phyloP scores from a whole-genome alignment of 2,329 filamentous ascomycete genomes.

The Tolypocladium tundrense region DNA sequence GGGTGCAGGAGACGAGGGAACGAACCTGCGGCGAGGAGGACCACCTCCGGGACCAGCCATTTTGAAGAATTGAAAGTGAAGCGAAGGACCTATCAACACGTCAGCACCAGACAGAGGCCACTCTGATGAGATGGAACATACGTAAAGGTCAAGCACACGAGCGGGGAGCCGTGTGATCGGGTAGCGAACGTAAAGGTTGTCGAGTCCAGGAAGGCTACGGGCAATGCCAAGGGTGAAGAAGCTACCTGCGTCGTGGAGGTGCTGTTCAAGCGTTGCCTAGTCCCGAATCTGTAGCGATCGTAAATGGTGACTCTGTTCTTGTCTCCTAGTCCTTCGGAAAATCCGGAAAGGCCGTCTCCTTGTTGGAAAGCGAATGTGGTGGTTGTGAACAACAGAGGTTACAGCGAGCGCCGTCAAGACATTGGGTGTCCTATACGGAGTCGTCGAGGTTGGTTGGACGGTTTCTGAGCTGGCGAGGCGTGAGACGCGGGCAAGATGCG shows the following conservation, averaged over 20 bases:
- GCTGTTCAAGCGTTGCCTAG: background rate
- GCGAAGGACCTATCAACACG: background rate
- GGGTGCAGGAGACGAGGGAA: slow-evolving; percentile 6
- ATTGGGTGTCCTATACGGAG: background rate
- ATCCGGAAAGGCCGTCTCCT: background rate
- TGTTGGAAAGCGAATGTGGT: slow-evolving; percentile 22
- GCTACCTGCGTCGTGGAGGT: background rate
- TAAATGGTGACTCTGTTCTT: background rate
- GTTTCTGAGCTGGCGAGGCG: background rate
- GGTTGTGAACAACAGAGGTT: slow-evolving; percentile 11
- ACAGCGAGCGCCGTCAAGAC: background rate
- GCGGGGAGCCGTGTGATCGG: slow-evolving; percentile 15
- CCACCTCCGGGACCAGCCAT: slow-evolving; percentile 95
- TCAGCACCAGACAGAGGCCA: background rate
- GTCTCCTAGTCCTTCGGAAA: background rate
- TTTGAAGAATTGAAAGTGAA: slow-evolving; percentile 15
- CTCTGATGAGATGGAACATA: slow-evolving; percentile 10
- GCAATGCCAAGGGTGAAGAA: background rate
- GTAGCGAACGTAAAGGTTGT: slow-evolving; percentile 26
- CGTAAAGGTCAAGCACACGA: slow-evolving; percentile 17
- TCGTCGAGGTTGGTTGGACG: background rate
- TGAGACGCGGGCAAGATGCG: background rate
- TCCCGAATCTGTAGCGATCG: background rate
- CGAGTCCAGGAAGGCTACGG: background rate
- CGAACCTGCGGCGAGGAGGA: slow-evolving; percentile 64